Percentiles rank a stretch among this genome's conserved stretches.
Conservation (phyloP, 2,329 filamentous ascomycete species). For the Fusarium musae region DNA sequence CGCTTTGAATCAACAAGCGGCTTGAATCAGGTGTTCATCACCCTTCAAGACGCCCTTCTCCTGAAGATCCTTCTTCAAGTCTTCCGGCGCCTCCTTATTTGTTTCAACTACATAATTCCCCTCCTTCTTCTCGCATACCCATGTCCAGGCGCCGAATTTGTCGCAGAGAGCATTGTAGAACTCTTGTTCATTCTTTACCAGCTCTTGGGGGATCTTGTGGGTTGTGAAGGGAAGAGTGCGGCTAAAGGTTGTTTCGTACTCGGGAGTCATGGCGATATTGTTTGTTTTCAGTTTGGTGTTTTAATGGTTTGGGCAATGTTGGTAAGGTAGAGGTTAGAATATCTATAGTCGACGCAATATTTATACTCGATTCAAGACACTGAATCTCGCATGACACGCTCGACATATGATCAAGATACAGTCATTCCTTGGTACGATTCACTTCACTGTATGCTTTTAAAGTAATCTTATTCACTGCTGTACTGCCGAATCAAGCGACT, state of each 20-base stretch:
- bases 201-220: background rate
- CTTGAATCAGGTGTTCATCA: background rate
- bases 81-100: background rate
- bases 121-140: background rate
- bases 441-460: background rate
- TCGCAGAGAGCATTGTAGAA: background rate
- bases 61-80: background rate
- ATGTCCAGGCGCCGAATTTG: background rate
- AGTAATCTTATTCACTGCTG: background rate
- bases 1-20: background rate
- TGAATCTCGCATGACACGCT: background rate
- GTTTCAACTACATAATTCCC: background rate
- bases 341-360: background rate
- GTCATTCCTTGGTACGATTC: background rate
- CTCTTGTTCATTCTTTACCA: background rate
- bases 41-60: background rate
- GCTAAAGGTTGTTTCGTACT: background rate
- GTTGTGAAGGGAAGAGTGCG: background rate
- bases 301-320: background rate
- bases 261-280: background rate
- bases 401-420: background rate
- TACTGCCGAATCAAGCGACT: background rate
- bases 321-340: too few relatives aligned
- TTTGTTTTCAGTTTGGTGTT: background rate
- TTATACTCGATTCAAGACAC: background rate